A percentile compares a stretch with the other conserved stretches of the same genome.
Evolutionary conservation across 73 alveolate genomes (phyloP).

Genomic region (Uronychia binucleata): DNA sequence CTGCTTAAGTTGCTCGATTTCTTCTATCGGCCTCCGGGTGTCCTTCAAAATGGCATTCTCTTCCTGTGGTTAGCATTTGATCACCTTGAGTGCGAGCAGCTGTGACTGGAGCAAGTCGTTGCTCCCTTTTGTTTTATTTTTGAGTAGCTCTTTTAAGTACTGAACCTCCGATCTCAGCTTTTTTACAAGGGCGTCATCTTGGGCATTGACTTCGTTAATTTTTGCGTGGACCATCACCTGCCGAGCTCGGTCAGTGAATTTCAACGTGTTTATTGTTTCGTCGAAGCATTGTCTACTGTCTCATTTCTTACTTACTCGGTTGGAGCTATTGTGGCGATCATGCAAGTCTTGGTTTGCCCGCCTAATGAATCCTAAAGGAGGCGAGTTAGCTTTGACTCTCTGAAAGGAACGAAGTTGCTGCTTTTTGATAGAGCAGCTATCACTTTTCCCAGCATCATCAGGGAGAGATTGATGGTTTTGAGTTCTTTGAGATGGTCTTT

Average conservation of each 20-base stretch:
- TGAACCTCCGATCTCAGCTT: conserved; percentile 35
- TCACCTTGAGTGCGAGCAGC: neutral
- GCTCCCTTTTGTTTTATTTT: conserved; percentile 49
- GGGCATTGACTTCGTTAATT: conserved; percentile 8
- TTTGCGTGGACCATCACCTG: neutral
- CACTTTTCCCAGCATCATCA: conserved; percentile 82
- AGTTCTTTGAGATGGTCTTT: conserved; percentile 76
- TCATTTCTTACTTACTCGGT: conserved; percentile 39
- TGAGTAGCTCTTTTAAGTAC: conserved; percentile 38
- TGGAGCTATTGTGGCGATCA: conserved; percentile 15
- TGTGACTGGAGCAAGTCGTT: conserved; percentile 1
- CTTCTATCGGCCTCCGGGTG: conserved; percentile 17
- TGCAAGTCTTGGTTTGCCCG: conserved; percentile 46
- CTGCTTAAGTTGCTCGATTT: conserved; percentile 33
- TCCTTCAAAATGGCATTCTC: conserved; percentile 33
- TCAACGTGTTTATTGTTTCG: conserved; percentile 30
- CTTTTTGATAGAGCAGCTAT: conserved; percentile 17
- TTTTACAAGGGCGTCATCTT: conserved; percentile 22
- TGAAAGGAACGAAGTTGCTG: conserved; percentile 11
- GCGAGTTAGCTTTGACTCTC: conserved; percentile 66
- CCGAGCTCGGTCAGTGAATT: conserved; percentile 53
- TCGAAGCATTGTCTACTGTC: conserved; percentile 19
- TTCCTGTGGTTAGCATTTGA: conserved; percentile 5
- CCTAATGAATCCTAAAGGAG: conserved; percentile 74
- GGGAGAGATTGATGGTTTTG: conserved; percentile 75